Evolutionary conservation across 345 rosid genomes (phyloP).

Genomic region (Moricandia arvensis): DNA sequence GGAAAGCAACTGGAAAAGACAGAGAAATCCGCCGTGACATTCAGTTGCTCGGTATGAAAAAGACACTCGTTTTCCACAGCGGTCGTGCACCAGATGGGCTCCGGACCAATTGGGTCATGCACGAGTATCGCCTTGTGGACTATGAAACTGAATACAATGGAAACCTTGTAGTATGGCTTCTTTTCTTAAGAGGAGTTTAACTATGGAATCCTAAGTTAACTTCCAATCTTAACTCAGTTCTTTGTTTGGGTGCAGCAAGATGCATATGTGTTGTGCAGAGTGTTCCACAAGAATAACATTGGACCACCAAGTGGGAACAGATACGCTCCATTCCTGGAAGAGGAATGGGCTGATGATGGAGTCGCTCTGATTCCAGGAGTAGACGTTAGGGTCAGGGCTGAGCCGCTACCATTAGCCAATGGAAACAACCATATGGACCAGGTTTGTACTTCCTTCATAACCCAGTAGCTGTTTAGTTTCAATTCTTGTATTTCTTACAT

Average conservation of each 20-base stretch:
- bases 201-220: not conserved
- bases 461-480: constrained; percentile 5
- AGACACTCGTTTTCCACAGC: constrained; percentile 82
- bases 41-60: constrained; percentile 70
- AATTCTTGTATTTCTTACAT: not conserved
- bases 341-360: constrained; percentile 68
- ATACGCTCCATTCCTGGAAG: constrained; percentile 78
- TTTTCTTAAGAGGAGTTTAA: not conserved
- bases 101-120: constrained; percentile 96
- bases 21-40: constrained; percentile 55
- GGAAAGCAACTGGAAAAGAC: constrained; percentile 97
- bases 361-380: constrained; percentile 59
- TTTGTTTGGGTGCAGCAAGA: constrained; percentile 47
- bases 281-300: constrained; percentile 83
- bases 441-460: constrained; percentile 41
- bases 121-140: constrained; percentile 81
- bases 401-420: constrained; percentile 31
- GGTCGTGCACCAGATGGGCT: constrained; percentile 88
- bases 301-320: constrained; percentile 90
- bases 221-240: constrained; percentile 1
- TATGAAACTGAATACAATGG: constrained; percentile 51
- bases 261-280: constrained; percentile 78
- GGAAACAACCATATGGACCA: constrained; percentile 37
- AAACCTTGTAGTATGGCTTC: constrained; percentile 46
- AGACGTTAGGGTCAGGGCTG: constrained; percentile 40